Evolutionary conservation across 495 filamentous ascomycete genomes (phyloP), one percentile per base, ranked within the genome.

Genomic region (Clohesyomyces aquaticus): DNA sequence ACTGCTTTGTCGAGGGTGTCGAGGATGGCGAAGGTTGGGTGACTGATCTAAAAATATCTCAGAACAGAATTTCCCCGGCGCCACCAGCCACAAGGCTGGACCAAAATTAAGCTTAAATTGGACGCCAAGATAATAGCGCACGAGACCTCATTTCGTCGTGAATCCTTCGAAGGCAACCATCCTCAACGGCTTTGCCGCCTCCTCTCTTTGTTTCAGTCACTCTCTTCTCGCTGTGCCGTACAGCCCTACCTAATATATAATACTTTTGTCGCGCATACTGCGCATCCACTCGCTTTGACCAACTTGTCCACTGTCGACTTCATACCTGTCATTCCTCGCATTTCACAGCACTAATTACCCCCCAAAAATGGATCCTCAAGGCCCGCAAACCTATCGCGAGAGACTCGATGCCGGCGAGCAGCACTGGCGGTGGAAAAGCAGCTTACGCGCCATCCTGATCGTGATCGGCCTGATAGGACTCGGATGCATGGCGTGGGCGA

Each of bases 401-500:
- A 50, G 61, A 45, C 62, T 72, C 2, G 23, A 54, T 28, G 61
- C 66, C 41, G 69, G 64, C 59, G 70, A 72, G 38, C 14, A 46
- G 19, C 59, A 67, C 29, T 75, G 66, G 66, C 19, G 60, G 6
- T 75, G 70, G 72, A 74, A 75, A 58, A 22, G 66, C 41, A 56
- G 69, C 55, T 59, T 75, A 10, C 73, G 75, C 55, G 10, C 62
- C 32, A 28, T 71, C 18, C 26, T 66, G 25, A 60, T 74, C 45
- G 21, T 75, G 21, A 21, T 70, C 27, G 67, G 62, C 18, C n/a
- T 72, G 12, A 63, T 71, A 18, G 70, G 66, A 22, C 67, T 71
- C 18, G 69, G 71, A 6, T 68, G 66, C 41, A 26, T 71, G 12
- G 73, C 66, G 4, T 74, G 73, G 72, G 59, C 65, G 0, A 28